Evolutionary conservation across 192 early-diverging fungal species (phyloP), one percentile per base, ranked within the genome.

Genomic region (Coemansia sp.): DNA sequence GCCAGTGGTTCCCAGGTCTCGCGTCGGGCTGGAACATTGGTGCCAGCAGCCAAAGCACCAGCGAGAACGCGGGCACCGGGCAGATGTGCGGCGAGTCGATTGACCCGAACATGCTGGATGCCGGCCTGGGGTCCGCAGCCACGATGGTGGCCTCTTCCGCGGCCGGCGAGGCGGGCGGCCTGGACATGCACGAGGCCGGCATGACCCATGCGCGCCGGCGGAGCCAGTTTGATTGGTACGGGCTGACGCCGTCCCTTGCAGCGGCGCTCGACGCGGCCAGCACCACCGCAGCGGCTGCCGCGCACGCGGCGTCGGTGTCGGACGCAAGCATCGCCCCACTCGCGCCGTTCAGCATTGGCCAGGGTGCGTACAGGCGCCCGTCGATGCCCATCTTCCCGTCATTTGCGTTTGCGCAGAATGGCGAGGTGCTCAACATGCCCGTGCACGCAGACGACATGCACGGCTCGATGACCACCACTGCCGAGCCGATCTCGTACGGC

Each of bases 201-300:
- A 16, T 52, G 40, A 78, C 66, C 40, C 76, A 78, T 30, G 52
- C 62, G 16, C 54, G 76, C n/a, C 69, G 76, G 4, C 69, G 76
- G 16, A 78, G 76, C 59, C 76, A 78, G 58, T 67, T 68, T 35
- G 76, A 78, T 62, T 78, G 76, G 76, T 78, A 69, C 58, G 76
- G 76, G 1, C 56, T 78, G 56, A 78, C 76, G 11, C 76, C 76
- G 19, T 78, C 76, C 29, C 45, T 78, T 22, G 65, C 63, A 0
- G 76, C 76, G 0, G 65, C 70, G 16, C 59, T 78, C 6, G 69
- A 71, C 10, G 69, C 62, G 1, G 75, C 75, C 14, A 50, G 53
- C 65, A 58, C 60, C 22, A 57, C 62, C 0, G 61, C 65, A 2
- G 59, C 59, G 6, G 59, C 66, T 12, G 65, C 60, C 10, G 71